Percentiles rank a stretch among this genome's conserved stretches.
phyloP scores from a whole-genome alignment of 2,329 filamentous ascomycete genomes.

The Paramyrothecium sp. region DNA sequence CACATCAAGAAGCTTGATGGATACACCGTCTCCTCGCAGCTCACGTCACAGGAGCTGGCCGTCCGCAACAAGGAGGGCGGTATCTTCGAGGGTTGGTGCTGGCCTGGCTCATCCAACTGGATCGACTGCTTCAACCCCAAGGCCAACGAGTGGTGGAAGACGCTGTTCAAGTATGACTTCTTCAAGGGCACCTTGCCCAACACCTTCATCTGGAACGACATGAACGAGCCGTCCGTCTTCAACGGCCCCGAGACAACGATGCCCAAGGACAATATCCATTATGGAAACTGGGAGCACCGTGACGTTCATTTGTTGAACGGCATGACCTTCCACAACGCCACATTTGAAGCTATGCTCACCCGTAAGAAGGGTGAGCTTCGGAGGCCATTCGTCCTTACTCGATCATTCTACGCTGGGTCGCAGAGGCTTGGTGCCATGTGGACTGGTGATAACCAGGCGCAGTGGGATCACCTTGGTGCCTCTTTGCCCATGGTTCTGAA shows the following conservation, averaged over 20 bases:
- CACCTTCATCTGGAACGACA: constrained; percentile 97
- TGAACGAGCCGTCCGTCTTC: constrained; percentile 99
- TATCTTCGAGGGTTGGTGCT: constrained; percentile 96
- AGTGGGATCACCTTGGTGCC: constrained; percentile 86
- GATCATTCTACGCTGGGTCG: constrained; percentile 87
- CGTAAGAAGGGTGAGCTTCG: constrained; percentile 83
- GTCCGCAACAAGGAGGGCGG: constrained; percentile 88
- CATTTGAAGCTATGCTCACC: constrained; percentile 77
- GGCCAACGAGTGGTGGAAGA: constrained; percentile 86
- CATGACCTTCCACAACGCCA: constrained; percentile 93
- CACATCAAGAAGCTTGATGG: constrained; percentile 91
- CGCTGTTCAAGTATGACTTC: constrained; percentile 79
- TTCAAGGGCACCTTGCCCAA: constrained; percentile 88
- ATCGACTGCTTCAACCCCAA: constrained; percentile 94
- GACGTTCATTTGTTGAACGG: constrained; percentile 96
- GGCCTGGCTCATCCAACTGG: constrained; percentile 97
- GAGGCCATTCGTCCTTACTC: constrained; percentile 89
- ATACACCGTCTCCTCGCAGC: constrained; percentile 74
- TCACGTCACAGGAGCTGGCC: constrained; percentile 80
- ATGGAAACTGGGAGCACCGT: constrained; percentile 91
- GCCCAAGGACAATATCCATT: constrained; percentile 96
- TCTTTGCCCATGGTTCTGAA: constrained; percentile 92
- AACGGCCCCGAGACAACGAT: constrained; percentile 98
- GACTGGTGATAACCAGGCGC: constrained; percentile 96
- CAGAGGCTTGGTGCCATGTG: constrained; percentile 95